Conservation (phyloP, 306 rosid species). For the Trifolium fragiferum region DNA sequence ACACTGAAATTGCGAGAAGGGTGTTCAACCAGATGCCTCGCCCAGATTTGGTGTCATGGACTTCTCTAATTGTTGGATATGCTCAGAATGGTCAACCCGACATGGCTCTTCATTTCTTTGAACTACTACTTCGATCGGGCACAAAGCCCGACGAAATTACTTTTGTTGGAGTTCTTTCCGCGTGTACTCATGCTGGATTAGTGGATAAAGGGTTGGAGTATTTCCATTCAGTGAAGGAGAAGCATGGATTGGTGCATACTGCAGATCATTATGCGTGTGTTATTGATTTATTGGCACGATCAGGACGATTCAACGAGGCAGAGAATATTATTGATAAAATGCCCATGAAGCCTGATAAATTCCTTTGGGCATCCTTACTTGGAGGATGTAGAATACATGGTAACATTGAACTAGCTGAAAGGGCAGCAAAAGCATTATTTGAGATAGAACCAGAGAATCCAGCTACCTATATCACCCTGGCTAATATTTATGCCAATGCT, state of each 20-base stretch:
- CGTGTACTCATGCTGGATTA: constrained; percentile 75
- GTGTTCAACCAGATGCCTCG: constrained; percentile 57
- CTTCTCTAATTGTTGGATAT: constrained; percentile 67
- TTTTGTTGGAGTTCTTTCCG: constrained; percentile 72
- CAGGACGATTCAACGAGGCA: constrained; percentile 65
- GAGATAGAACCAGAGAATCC: constrained; percentile 74
- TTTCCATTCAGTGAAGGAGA: constrained; percentile 61
- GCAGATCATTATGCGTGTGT: constrained; percentile 74
- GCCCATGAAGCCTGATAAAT: constrained; percentile 67
- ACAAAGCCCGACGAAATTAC: constrained; percentile 63
- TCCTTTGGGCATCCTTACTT: constrained; percentile 71
- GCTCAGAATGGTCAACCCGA: constrained; percentile 72
- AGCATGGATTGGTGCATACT: constrained; percentile 60
- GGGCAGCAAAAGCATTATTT: constrained; percentile 67
- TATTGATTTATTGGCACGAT: constrained; percentile 68
- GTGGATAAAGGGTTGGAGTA: constrained; percentile 66
- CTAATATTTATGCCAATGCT: constrained; percentile 72
- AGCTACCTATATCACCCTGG: constrained; percentile 64
- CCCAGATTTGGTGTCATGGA: constrained; percentile 75
- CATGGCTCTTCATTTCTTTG: constrained; percentile 61
- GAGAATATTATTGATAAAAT: constrained; percentile 60
- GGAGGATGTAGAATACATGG: constrained; percentile 81
- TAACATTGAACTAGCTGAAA: constrained; percentile 61
- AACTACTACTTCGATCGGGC: constrained; percentile 61
- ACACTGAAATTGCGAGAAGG: constrained; percentile 54